Base-by-base conservation (phyloP, 257 asterid species). In the Nicotiana knightiana region DNA sequence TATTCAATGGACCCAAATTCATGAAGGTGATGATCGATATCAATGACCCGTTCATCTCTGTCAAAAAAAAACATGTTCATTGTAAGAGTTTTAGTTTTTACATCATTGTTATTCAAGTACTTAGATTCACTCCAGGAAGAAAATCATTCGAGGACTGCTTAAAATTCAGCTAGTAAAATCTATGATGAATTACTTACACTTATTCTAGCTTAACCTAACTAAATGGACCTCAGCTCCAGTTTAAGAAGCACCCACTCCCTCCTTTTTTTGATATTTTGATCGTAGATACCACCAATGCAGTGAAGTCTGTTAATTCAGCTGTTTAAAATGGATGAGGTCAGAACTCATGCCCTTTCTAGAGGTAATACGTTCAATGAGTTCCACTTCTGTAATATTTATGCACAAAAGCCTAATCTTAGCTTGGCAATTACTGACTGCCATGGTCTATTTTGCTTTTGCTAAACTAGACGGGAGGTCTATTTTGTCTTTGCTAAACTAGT, bases 1-100 rank as follows among this genome's bases (percentile, higher is more conserved):
- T 92, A 95, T 88, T 90, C 91, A 39, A 93, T 90, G 4, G 93
- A 90, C n/a, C 98, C 98, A 70, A 91, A 93, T 81, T 95, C 99
- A 80, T 95, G 91, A 85, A 91, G 76, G 75, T 91, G 96, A 76
- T 92, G 97, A 82, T 93, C 99, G n/a, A 89, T 62, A 87, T 92
- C 93, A 82, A 85, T 15, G 4, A 92, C 90, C 78, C 73, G 86
- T 57, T 90, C 88, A 58, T 90, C 87, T 83, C 97, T 93, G 91
- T 80, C 68, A 81, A 65, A 84, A 35, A 62, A 82, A 57, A 15
- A 32, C 79, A 70, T 51, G 61, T 51, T 66, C 63, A 81, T 66
- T 46, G 16, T n/a, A 51, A 68, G 28, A 67, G 17, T 61, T 12
- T 2, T 61, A 21, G 26, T 39, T 61, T 58, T 7, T 79, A 35